Base-by-base conservation (phyloP, 768 basidiomycete species). In the Coprinopsis strossmayeri region DNA sequence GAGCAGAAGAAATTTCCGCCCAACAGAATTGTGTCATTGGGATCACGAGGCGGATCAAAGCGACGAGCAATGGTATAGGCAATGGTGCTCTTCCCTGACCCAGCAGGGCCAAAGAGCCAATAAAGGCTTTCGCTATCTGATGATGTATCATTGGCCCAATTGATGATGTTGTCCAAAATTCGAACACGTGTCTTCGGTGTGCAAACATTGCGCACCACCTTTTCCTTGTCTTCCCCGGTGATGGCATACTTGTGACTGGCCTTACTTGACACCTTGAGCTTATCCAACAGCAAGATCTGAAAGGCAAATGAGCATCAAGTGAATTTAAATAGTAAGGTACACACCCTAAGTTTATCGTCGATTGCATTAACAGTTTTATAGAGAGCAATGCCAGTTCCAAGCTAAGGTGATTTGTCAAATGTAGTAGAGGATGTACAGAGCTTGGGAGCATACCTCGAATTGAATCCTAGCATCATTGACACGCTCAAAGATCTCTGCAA, bases 1-100 rank as follows among this genome's bases (percentile, higher is more conserved):
- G 64, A 65, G 37, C 59, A 61, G 23, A 65, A 58, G 48, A 65
- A 65, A 42, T 55, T 62, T n/a, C 46, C 62, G 2, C 56, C 57
- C 20, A 65, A 40, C 13, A 54, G 44, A 41, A 50, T 49, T 12
- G 48, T 43, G 18, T 46, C 37, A 41, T 44, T 28, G 13, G 42
- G 25, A 23, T 56, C 51, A 15, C 35, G 34, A 26, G 20, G 24
- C 1, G 26, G 27, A n/a, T 59, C 53, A 35, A 59, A 60, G 3
- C 41, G 28, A 18, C 42, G 38, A 13, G 58, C 53, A 5, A 61
- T 54, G 0, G 61, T 60, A 45, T 55, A 57, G 3, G 64, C 61
- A 45, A 65, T 57, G 24, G 59, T 63, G n/a, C 50, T 61, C 44
- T 63, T 63, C 40, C 57, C 48, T 3, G 58, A 54, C 9, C 56